Base-by-base conservation (phyloP, 495 filamentous ascomycete genomes). In the Talaromyces nanjingensis region DNA sequence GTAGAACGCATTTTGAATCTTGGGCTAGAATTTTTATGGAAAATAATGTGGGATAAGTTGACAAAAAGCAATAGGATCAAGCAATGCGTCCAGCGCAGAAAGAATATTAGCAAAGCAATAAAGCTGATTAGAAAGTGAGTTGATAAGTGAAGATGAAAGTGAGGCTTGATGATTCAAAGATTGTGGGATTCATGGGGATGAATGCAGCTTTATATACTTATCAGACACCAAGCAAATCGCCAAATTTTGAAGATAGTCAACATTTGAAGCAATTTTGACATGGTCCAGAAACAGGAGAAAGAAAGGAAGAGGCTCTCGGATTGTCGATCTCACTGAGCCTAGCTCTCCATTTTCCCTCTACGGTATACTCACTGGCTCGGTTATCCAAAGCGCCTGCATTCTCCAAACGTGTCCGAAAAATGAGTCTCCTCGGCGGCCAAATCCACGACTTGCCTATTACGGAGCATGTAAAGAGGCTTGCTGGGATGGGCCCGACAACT, bases 1-100 rank as follows among this genome's bases (percentile, higher is more conserved):
- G 33, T 27, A 20, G 34, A 58, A 25, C 33, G 62, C 62, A 63
- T 63, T 18, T 63, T 63, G 61, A 22, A 54, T 9, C 25, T 63
- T 63, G 14, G n/a, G 12, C 18, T 63, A 31, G 27, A 63, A 14
- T 22, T 33, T 31, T 59, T 34, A 12, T 12, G 18, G 27, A 59
- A 59, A 59, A 7, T 59, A 29, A 20, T 27, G 18, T 55, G 20
- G 20, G 6, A 55, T n/a, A 55, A n/a, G 39, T 29, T 12, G 20
- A 20, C 14, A 55, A 55, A 55, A 5, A 55, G 12, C 1, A 8
- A 29, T 22, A 55, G 20, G 14, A 55, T 24, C 18, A 55, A 29
- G 12, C 12, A 5, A 29, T 55, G 53, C 53, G 53, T 20, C 53
- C 53, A 6, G 53, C 53, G 53, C 53, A 55, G 27, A 20, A 25